Evolutionary conservation across 2,329 filamentous ascomycete genomes (phyloP).

Genomic region (Penicillium sp.): DNA sequence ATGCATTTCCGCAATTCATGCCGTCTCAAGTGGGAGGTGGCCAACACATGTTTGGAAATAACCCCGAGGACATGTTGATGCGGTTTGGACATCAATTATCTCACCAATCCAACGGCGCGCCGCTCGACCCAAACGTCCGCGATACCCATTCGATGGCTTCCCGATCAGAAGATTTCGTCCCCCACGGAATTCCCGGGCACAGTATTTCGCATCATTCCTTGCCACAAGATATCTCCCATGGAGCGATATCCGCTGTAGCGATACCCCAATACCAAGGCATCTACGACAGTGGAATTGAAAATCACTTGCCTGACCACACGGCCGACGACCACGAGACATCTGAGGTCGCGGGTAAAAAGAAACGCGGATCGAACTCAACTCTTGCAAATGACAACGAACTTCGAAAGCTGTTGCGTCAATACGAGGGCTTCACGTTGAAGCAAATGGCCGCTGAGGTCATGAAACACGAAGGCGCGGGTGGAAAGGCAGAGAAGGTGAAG

Average conservation of each 20-base stretch:
- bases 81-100: constrained; percentile 40
- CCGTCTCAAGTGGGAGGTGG: constrained; percentile 28
- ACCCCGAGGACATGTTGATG: constrained; percentile 43
- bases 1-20: constrained; percentile 37
- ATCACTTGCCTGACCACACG: constrained; percentile 36
- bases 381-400: constrained; percentile 47
- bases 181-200: constrained; percentile 31
- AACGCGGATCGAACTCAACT: constrained; percentile 44
- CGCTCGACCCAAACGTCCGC: constrained; percentile 35
- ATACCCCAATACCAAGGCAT: constrained; percentile 35
- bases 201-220: constrained; percentile 32
- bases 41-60: constrained; percentile 34
- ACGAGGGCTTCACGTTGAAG: constrained; percentile 41
- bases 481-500: constrained; percentile 48
- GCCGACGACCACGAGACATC: constrained; percentile 40
- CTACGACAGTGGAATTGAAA: constrained; percentile 40
- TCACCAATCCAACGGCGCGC: constrained; percentile 31
- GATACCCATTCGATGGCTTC: constrained; percentile 32
- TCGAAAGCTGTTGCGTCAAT: constrained; percentile 43
- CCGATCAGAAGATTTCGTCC: constrained; percentile 35
- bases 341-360: constrained; percentile 40
- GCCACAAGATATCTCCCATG: constrained; percentile 30
- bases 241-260: constrained; percentile 27
- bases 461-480: constrained; percentile 45
- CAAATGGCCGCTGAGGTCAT: constrained; percentile 46